Evolutionary conservation across 2,329 filamentous ascomycete genomes (phyloP), one percentile per base, ranked within the genome.

Genomic region (Aplosporella prunicola): DNA sequence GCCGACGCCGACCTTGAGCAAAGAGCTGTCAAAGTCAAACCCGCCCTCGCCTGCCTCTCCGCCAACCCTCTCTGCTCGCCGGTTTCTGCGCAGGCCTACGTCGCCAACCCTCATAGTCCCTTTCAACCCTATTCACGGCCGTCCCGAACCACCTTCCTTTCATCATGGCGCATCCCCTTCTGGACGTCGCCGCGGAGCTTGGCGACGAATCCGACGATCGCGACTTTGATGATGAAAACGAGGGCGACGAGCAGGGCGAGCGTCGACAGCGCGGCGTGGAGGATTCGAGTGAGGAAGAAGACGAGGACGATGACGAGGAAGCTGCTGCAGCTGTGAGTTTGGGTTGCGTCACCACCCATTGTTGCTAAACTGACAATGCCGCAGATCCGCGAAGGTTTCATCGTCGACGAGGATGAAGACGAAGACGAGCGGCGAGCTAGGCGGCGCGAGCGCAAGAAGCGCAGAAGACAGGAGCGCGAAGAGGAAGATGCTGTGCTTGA

Each of bases 321-420:
- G 45, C 20, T 9, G 14, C 26, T 39, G 18, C 22, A 42, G 50
- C 36, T 48, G 43, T 51, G 10, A 24, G 13, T 42, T 45, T 48
- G 27, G 23, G 9, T 25, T 38, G 20, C 39, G 35, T 42, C 29
- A n/a, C 18, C 31, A 20, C 24, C 9, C 9, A 16, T 51, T 26
- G 20, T 14, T 22, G 34, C 31, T 39, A 11, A 39, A 18, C 34
- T 17, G 17, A 4, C 6, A 2, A 10, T 10, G 16, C 14, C 5
- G 31, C 39, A 94, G 87, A 75, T 93, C 47, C 83, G 83, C 35
- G 87, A 93, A 67, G 89, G 88, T 17, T 98, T 96, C 64, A 95
- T 98, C 47, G 86, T 93, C 45, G 86, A 93, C 52, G 88, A 94
- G 53, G 87, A 89, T 44, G 82, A 84, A 43, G 74, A 79, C 32